Conservation (phyloP, 345 rosid genomes). For the Jatropha curcas region DNA sequence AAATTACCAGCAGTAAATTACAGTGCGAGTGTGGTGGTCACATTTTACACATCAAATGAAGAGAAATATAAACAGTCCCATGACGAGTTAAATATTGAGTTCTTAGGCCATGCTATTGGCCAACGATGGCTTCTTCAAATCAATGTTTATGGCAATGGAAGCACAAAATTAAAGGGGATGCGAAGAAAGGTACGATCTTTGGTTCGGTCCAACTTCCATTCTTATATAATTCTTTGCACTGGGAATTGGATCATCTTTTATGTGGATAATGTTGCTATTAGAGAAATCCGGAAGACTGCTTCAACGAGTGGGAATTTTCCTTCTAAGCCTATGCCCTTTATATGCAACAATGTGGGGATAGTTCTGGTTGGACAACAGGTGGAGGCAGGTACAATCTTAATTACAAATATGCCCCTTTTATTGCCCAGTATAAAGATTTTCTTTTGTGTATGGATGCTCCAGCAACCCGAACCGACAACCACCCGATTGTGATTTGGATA, state of each 20-base stretch:
- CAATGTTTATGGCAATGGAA: conserved; percentile 31
- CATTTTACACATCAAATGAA: conserved; percentile 28
- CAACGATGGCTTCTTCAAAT: conserved; percentile 23
- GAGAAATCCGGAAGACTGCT: conserved; percentile 1
- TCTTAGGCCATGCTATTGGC: conserved; percentile 16
- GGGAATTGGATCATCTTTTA: conserved; percentile 2
- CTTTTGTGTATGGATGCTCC: conserved; percentile 15
- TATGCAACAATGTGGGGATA: conserved; percentile 32
- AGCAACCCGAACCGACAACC: conserved; percentile 2
- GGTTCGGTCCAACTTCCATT: conserved; percentile 28
- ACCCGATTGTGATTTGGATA: not conserved
- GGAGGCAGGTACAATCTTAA: conserved; percentile 17
- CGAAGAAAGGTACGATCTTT: conserved; percentile 18
- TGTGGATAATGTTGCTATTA: conserved; percentile 18
- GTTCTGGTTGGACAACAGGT: conserved; percentile 25
- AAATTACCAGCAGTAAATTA: conserved; percentile 22
- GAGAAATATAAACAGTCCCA: not conserved
- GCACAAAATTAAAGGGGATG: conserved; percentile 5
- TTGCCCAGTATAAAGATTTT: conserved; percentile 4
- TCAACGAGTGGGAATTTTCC: conserved; percentile 26
- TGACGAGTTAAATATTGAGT: conserved; percentile 27
- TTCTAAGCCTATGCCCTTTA: conserved; percentile 25
- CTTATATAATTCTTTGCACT: conserved; percentile 14
- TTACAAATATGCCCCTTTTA: conserved; percentile 21
- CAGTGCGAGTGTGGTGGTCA: conserved; percentile 25